phyloP scores from a whole-genome alignment of 73 alveolate genomes.

The Paramecium pentaurelia region DNA sequence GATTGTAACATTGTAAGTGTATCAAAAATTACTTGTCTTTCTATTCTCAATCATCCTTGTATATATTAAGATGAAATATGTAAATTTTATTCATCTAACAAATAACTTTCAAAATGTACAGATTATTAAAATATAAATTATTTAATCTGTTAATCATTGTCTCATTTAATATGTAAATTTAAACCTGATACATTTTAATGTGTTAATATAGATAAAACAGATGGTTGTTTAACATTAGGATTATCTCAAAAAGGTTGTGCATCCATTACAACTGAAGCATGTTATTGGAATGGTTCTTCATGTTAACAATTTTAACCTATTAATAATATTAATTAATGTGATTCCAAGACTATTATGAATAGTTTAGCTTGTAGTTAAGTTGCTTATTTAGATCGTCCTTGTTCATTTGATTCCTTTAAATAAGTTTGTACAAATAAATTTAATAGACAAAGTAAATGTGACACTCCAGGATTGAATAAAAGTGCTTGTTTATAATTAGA shows the following conservation, averaged over 20 bases:
- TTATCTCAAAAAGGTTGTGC: constrained; percentile 3
- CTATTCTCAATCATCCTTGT: not conserved
- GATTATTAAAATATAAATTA: not conserved
- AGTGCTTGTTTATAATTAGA: not conserved
- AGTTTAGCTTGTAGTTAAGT: not conserved
- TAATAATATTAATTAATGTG: not conserved
- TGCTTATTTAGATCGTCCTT: not conserved
- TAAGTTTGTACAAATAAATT: not conserved
- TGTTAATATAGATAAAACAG: not conserved
- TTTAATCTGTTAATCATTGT: not conserved
- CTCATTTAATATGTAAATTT: not conserved
- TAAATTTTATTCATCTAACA: not conserved
- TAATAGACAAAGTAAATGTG: not conserved
- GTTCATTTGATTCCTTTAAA: not conserved
- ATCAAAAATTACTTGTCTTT: not conserved
- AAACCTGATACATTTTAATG: not conserved
- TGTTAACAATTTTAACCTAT: not conserved
- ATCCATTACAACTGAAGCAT: not conserved
- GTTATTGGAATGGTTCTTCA: not conserved
- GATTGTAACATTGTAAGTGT: not conserved
- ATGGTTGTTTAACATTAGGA: not conserved
- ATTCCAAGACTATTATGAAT: not conserved
- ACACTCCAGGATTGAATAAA: not conserved
- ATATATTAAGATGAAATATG: not conserved
- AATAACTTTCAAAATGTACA: not conserved